These are phyloP conservation scores for Trichoderma orchidacearum DNA, from an alignment of 495 filamentous ascomycete species.

Conservation along the genomic window DNA sequence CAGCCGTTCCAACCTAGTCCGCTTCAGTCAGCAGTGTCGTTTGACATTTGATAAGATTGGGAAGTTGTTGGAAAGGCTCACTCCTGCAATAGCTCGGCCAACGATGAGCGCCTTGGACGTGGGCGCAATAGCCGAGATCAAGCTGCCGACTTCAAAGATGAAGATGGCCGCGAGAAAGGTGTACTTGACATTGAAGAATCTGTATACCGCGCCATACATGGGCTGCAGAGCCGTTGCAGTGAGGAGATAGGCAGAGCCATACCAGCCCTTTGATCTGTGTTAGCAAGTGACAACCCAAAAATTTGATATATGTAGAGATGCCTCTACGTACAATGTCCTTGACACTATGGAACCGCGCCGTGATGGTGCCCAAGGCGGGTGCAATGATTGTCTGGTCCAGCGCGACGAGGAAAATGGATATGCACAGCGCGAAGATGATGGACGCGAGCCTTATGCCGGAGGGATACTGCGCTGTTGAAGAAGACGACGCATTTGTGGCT, in stretches of 20 bases:
- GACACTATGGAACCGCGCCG: slow-evolving; percentile 22
- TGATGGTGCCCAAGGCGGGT: slow-evolving; percentile 41
- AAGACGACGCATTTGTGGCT: slow-evolving; percentile 7
- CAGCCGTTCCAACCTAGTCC: slow-evolving; percentile 27
- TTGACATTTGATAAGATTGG: neutral
- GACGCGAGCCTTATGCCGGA: slow-evolving; percentile 28
- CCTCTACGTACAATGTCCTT: slow-evolving; percentile 28
- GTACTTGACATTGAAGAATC: slow-evolving; percentile 37
- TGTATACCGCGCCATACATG: slow-evolving; percentile 38
- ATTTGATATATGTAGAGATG: neutral
- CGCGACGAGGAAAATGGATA: slow-evolving; percentile 46
- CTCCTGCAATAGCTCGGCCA: slow-evolving; percentile 37
- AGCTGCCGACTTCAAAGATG: slow-evolving; percentile 36
- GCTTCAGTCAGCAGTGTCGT: neutral
- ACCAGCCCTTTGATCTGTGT: slow-evolving; percentile 19
- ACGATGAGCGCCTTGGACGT: slow-evolving; percentile 36
- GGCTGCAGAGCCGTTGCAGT: slow-evolving; percentile 40
- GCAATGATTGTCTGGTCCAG: slow-evolving; percentile 52
- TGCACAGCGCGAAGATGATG: slow-evolving; percentile 34
- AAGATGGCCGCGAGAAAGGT: slow-evolving; percentile 30
- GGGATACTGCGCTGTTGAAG: slow-evolving; percentile 24
- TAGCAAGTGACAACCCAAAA: neutral
- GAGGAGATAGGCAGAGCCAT: slow-evolving; percentile 44
- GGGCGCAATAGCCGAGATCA: slow-evolving; percentile 37
- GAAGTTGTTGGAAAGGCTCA: neutral